A percentile compares a stretch with the other conserved stretches of the same genome.
Evolutionary conservation across 2,329 filamentous ascomycete genomes (phyloP).

Genomic region (Cucurbitaria berberidis): DNA sequence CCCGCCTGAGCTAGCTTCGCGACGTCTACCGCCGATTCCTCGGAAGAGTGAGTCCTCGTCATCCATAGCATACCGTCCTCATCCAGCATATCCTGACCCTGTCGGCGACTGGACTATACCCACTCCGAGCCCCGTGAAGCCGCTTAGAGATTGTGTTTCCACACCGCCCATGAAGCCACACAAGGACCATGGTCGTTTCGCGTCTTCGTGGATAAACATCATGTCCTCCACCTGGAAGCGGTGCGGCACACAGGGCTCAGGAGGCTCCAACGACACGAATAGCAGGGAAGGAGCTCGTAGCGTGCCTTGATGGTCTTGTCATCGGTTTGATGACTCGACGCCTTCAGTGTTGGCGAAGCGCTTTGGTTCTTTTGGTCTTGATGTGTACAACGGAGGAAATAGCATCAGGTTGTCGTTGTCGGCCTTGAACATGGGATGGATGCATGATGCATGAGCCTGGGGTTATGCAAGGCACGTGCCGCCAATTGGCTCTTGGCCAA

Average conservation of each 20-base stretch:
- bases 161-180: slow-evolving; percentile 26
- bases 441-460: slow-evolving; percentile 1
- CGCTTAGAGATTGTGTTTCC: slow-evolving; percentile 22
- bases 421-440: slow-evolving; percentile 8
- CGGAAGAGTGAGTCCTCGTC: slow-evolving; percentile 18
- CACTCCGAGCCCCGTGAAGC: slow-evolving; percentile 39
- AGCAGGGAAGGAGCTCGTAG: slow-evolving; percentile 6
- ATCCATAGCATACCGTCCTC: slow-evolving; percentile 27
- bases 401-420: neutral
- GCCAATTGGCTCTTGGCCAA: slow-evolving; percentile 28
- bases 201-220: slow-evolving; percentile 26
- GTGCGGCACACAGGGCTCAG: slow-evolving; percentile 12
- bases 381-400: neutral
- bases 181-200: slow-evolving; percentile 16
- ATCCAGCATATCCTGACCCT: slow-evolving; percentile 31
- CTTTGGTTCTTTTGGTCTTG: too few relatives aligned
- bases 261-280: neutral
- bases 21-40: slow-evolving; percentile 24
- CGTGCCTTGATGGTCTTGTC: slow-evolving; percentile 6
- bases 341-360: neutral
- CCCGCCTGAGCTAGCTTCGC: slow-evolving; percentile 12
- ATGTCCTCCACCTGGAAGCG: slow-evolving; percentile 35
- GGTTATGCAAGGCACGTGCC: slow-evolving; percentile 39
- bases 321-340: neutral
- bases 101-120: slow-evolving; percentile 33